Conservation (phyloP, 2,329 filamentous ascomycete species). For the Elsinoe necatrix region DNA sequence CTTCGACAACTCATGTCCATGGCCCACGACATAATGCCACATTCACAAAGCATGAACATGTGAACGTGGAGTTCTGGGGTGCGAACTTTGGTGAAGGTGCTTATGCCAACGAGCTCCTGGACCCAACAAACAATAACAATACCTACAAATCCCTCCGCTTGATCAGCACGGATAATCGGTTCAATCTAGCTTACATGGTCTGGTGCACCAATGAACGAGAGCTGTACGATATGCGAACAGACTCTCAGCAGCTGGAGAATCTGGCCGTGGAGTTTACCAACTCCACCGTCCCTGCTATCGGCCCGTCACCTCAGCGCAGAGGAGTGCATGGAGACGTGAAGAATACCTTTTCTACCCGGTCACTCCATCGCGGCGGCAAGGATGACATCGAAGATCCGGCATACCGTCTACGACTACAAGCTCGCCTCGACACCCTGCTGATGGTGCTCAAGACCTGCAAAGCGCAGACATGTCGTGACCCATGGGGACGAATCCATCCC, state of each 20-base stretch:
- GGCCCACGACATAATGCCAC: slow-evolving; percentile 20
- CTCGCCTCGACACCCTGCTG: slow-evolving; percentile 28
- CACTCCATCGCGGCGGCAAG: neutral
- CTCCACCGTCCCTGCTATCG: neutral
- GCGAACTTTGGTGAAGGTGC: slow-evolving; percentile 28
- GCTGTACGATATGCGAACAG: slow-evolving; percentile 45
- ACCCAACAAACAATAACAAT: slow-evolving; percentile 19
- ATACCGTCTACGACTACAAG: neutral
- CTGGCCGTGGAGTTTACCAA: neutral
- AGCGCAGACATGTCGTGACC: slow-evolving; percentile 24
- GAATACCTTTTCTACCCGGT: neutral
- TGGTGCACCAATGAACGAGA: slow-evolving; percentile 63
- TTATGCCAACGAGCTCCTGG: slow-evolving; percentile 23
- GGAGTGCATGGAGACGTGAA: neutral
- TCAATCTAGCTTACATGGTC: slow-evolving; percentile 57
- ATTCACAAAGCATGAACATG: slow-evolving; percentile 38
- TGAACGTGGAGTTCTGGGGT: slow-evolving; percentile 37
- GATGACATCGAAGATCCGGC: neutral
- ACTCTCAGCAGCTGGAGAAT: slow-evolving; percentile 20
- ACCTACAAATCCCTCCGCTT: slow-evolving; percentile 28
- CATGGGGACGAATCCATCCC: slow-evolving; percentile 29
- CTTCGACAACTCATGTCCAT: neutral
- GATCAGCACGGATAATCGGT: slow-evolving; percentile 27
- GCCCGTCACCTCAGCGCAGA: neutral
- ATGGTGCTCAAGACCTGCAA: slow-evolving; percentile 30